A percentile compares a stretch with the other conserved stretches of the same genome.
Evolutionary conservation across 495 filamentous ascomycete genomes (phyloP).

Genomic region (Elaphomyces granulatus): DNA sequence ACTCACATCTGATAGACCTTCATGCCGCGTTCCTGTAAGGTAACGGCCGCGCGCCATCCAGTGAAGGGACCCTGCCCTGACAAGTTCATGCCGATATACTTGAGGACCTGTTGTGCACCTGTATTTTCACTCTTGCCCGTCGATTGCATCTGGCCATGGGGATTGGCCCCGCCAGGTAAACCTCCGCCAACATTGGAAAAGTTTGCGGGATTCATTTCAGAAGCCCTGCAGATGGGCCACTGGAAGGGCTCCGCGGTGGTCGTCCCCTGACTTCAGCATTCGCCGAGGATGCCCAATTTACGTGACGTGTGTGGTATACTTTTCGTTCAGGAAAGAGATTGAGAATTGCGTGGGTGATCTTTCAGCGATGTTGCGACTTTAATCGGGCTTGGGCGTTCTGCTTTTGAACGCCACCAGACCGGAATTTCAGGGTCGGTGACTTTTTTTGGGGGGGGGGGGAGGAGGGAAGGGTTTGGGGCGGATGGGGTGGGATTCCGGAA

Average conservation of each 20-base stretch:
- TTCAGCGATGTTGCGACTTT: background rate
- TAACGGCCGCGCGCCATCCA: conserved; percentile 35
- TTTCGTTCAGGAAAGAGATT: too few relatives aligned
- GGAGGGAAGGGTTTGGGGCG: too few relatives aligned
- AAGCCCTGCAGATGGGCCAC: conserved; percentile 31
- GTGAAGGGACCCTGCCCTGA: conserved; percentile 24
- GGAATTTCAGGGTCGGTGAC: too few relatives aligned
- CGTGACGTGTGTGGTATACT: too few relatives aligned
- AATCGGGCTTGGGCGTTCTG: background rate
- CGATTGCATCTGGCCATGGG: conserved; percentile 22
- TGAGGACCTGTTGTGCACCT: conserved; percentile 19
- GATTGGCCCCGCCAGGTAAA: conserved; percentile 25
- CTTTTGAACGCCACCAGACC: too few relatives aligned
- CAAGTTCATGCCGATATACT: conserved; percentile 24
- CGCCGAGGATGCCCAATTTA: conserved; percentile 15
- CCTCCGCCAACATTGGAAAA: conserved; percentile 31
- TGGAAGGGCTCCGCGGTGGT: conserved; percentile 25
- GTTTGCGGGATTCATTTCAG: conserved; percentile 37
- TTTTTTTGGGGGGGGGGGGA: too few relatives aligned
- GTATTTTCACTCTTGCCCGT: conserved; percentile 21
- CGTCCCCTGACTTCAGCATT: conserved; percentile 27
- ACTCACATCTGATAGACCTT: conserved; percentile 37
- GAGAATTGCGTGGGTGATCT: too few relatives aligned
- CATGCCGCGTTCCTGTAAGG: conserved; percentile 22
- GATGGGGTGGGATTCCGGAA: too few relatives aligned